Evolutionary conservation across 768 basidiomycete species (phyloP), one percentile per base, ranked within the genome.

Genomic region (Hemileccinum rubropunctum): DNA sequence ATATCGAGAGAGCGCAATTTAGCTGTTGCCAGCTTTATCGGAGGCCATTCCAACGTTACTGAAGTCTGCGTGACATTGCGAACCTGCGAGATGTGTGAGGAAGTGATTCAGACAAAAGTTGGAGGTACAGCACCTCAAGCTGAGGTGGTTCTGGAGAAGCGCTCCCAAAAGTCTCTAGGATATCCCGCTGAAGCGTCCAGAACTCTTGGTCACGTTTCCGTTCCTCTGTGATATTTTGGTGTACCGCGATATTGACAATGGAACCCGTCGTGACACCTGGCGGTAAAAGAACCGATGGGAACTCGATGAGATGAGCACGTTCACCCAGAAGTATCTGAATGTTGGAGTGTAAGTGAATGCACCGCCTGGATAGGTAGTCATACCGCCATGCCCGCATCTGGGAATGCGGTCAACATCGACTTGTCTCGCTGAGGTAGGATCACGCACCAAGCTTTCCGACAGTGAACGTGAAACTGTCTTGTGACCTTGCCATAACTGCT

Each of bases 11-110:
- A 88, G 51, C 95, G 82, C 21, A 98, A 72, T 61, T 88, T 88
- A 12, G 94, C 83, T 1, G 84, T 88, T 0, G 93, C 97, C 14
- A 98, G 80, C 47, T 89, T 73, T 17, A 98, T 71, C 32, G 81
- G 66, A 4, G 91, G 88, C 97, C 97, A 99, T 74, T 99, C 95
- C 18, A 99, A 79, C 2, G 94, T 95, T 3, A 95, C 92, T 9
- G 89, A 94, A 1, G 97, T 99, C 76, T 99, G 97, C 0, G 97
- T 98, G 42, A 91, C 83, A 61, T 97, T 94, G 38, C 95, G 84
- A 17, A 98, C 79, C 84, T 93, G 58, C 10, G 47, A 37, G 47
- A 28, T 5, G 11, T 28, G 42, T 52, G 45, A 46, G 53, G 10
- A 14, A 33, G 27, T 4, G 42, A 39, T 30, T 18, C 33, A 21